phyloP scores from a whole-genome alignment of 208 protist species.

The Trypanosoma vivax region DNA sequence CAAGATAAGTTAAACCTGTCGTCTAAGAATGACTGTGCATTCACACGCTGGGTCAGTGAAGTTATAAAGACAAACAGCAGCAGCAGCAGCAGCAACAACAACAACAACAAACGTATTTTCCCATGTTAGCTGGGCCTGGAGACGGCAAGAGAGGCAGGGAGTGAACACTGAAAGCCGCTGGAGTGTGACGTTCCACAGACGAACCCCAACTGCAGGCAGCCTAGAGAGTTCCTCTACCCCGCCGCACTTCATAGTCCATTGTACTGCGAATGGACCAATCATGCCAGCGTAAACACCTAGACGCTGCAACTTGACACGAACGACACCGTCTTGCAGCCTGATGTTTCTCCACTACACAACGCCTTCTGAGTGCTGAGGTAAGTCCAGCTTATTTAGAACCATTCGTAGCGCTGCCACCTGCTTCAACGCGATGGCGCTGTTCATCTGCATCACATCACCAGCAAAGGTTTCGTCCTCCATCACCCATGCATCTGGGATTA shows the following conservation, averaged over 20 bases:
- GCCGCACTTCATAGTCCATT: too few relatives aligned
- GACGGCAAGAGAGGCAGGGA: too few relatives aligned
- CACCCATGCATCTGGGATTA: constrained; percentile 52
- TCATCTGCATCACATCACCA: constrained; percentile 41
- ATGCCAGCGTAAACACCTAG: too few relatives aligned
- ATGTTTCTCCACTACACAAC: background rate
- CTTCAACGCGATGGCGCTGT: constrained; percentile 40
- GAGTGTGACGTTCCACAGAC: too few relatives aligned
- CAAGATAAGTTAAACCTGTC: background rate
- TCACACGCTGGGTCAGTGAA: background rate
- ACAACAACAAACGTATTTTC: too few relatives aligned
- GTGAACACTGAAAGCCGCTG: too few relatives aligned
- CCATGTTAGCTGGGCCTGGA: too few relatives aligned
- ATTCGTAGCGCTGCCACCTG: constrained; percentile 51
- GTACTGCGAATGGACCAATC: too few relatives aligned
- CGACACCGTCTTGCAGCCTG: background rate
- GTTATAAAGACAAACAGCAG: background rate
- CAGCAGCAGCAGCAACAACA: background rate
- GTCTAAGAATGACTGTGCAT: too few relatives aligned
- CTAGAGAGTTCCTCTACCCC: too few relatives aligned
- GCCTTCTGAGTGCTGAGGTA: background rate
- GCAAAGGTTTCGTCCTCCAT: constrained; percentile 44
- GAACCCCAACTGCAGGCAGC: too few relatives aligned
- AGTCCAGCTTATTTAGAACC: constrained; percentile 36
- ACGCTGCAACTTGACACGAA: too few relatives aligned